Conservation (phyloP, 1,284 basidiomycete species). For the Cutaneotrichosporon sp. region DNA sequence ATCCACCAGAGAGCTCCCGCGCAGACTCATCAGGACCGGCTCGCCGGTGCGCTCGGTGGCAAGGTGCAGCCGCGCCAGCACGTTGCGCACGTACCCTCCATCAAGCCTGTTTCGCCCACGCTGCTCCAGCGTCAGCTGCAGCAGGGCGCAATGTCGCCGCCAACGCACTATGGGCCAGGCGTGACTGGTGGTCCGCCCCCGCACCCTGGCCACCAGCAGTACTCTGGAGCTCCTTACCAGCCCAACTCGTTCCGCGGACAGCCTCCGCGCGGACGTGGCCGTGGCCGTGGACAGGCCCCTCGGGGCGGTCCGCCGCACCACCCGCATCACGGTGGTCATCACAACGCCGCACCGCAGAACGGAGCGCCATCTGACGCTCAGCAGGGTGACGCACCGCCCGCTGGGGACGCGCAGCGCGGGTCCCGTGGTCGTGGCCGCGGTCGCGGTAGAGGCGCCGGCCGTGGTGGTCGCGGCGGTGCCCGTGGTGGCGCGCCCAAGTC, state of each 20-base stretch:
- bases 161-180: no score
- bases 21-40: conserved; percentile 26
- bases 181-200: no score
- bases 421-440: conserved; percentile 1
- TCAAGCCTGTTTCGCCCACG: conserved; percentile 16
- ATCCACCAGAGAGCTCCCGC: conserved; percentile 15
- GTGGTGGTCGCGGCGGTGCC: neutral
- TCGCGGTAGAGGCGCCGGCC: neutral
- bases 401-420: neutral
- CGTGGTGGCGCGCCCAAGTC: neutral
- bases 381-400: neutral
- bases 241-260: neutral
- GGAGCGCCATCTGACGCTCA: neutral
- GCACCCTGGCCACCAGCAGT: neutral
- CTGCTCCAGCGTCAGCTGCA: neutral
- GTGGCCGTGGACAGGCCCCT: neutral
- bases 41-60: conserved; percentile 30
- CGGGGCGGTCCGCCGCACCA: neutral
- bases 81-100: conserved; percentile 8
- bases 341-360: neutral
- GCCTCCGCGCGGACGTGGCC: conserved; percentile 3
- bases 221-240: neutral
- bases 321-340: neutral
- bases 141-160: no score
- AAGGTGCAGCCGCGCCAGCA: conserved; percentile 13